Evolutionary conservation across 306 rosid genomes (phyloP), one percentile per base, ranked within the genome.

Genomic region (Medicago truncatula): DNA sequence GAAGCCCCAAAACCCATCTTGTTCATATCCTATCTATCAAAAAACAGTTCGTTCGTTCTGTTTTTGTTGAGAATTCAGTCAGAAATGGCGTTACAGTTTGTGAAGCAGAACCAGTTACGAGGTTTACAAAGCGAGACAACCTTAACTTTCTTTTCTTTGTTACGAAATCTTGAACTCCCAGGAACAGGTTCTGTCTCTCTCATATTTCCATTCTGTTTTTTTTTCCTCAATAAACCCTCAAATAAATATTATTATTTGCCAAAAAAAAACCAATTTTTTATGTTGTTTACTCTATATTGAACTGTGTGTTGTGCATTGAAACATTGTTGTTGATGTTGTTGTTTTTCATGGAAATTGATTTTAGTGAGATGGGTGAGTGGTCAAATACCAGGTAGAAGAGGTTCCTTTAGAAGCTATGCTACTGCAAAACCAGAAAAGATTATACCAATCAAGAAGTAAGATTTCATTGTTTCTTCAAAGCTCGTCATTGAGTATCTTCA

Each of bases 401-500:
- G 31, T 81, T 72, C 82, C 4, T 66, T 69, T 31, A 75, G 90
- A 82, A 65, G 87, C 79, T 88, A 82, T 73, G 88, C 96, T 61
- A 75, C 79, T 82, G 85, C 68, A 52, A 89, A 82, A 76, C 78
- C 88, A 12, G 88, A 70, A 41, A 87, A 83, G 81, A 59, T 79
- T 86, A 84, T 82, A 39, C 84, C 81, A 7, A 59, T 81, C 59
- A 89, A 88, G 75, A 89, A 88, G 96, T 92, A 70, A 83, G 89
- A 73, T 74, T 80, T 80, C 78, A 16, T n/a, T n/a, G 17, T 44
- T 17, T 65, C 53, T 58, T 80, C 8, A 15, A 7, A 23, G 41
- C 18, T 73, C 43, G 7, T 25, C 0, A 16, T 46, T 68, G 5
- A 17, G 31, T 68, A 4, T n/a, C 11, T 50, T 73, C 13, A 20